Percentiles rank a stretch among this genome's conserved stretches.
phyloP scores from a whole-genome alignment of 2,329 filamentous ascomycete genomes.

The Stagonosporopsis vannaccii region DNA sequence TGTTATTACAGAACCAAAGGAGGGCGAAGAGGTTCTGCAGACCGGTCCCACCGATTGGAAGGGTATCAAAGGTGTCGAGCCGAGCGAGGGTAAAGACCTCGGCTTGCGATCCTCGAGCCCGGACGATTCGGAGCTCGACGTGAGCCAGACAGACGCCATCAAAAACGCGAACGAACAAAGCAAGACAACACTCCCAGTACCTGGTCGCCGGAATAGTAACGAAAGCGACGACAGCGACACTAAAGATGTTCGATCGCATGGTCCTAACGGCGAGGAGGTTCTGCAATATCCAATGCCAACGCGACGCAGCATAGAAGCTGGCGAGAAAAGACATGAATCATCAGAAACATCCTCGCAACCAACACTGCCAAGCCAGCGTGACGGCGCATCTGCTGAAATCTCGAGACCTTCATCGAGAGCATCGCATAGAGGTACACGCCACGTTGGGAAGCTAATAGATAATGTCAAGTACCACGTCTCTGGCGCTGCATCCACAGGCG shows the following conservation, averaged over 20 bases:
- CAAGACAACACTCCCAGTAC: constrained; percentile 34
- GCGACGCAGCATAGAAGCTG: constrained; percentile 21
- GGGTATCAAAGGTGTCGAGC: constrained; percentile 54
- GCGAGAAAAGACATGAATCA: constrained; percentile 26
- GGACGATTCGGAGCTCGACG: constrained; percentile 62
- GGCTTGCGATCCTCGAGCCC: constrained; percentile 72
- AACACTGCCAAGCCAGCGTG: constrained; percentile 26
- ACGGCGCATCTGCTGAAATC: constrained; percentile 10
- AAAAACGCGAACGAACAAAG: constrained; percentile 52
- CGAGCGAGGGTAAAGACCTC: constrained; percentile 66
- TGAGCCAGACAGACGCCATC: constrained; percentile 77
- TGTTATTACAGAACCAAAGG: constrained; percentile 69
- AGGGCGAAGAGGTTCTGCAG: constrained; percentile 74
- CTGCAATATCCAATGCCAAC: constrained; percentile 36
- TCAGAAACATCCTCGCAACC: constrained; percentile 20
- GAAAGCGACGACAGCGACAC: constrained; percentile 44
- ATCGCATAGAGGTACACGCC: constrained; percentile 26
- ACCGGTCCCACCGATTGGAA: constrained; percentile 77
- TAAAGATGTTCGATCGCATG: constrained; percentile 51
- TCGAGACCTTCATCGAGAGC: constrained; percentile 19
- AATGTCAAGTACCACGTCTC: constrained; percentile 41
- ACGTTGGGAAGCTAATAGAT: constrained; percentile 31
- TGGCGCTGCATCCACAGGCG: constrained; percentile 47
- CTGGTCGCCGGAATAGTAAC: constrained; percentile 38
- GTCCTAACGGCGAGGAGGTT: constrained; percentile 43